These are phyloP conservation scores for Sporothrix phasma DNA, from an alignment of 2,329 filamentous ascomycete species.

Conservation along the genomic window DNA sequence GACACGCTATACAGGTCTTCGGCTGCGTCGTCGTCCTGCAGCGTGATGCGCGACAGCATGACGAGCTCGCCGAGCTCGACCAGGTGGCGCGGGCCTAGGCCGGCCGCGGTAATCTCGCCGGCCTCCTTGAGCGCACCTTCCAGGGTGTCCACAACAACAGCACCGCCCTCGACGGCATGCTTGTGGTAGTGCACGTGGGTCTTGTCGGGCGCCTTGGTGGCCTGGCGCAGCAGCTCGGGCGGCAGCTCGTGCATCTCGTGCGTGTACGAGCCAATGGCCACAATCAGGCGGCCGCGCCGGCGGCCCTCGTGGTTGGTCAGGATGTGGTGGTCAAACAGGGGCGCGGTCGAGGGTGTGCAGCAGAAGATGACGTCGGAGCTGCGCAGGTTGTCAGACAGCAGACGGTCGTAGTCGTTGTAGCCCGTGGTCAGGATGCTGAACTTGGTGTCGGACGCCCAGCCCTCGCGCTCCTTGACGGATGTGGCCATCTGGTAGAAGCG, in stretches of 20 bases:
- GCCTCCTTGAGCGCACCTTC: constrained; percentile 73
- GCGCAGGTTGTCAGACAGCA: constrained; percentile 61
- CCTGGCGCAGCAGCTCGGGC: constrained; percentile 60
- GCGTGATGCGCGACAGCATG: constrained; percentile 42
- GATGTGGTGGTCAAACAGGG: constrained; percentile 64
- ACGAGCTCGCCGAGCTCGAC: constrained; percentile 82
- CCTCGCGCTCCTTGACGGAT: constrained; percentile 43
- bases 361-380: constrained; percentile 77
- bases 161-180: constrained; percentile 53
- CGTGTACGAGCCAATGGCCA: constrained; percentile 61
- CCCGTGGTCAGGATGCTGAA: constrained; percentile 60
- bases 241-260: constrained; percentile 76
- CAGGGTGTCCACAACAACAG: constrained; percentile 64
- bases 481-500: constrained; percentile 41
- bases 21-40: constrained; percentile 22
- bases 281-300: constrained; percentile 60
- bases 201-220: constrained; percentile 37
- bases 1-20: constrained; percentile 17
- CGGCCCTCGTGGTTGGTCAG: constrained; percentile 63
- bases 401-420: constrained; percentile 56
- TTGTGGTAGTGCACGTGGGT: constrained; percentile 57
- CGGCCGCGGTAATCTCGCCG: constrained; percentile 75
- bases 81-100: constrained; percentile 61
- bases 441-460: constrained; percentile 51
- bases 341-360: constrained; percentile 66